phyloP scores from a whole-genome alignment of 495 filamentous ascomycete genomes.

The Jackrogersella minutella region DNA sequence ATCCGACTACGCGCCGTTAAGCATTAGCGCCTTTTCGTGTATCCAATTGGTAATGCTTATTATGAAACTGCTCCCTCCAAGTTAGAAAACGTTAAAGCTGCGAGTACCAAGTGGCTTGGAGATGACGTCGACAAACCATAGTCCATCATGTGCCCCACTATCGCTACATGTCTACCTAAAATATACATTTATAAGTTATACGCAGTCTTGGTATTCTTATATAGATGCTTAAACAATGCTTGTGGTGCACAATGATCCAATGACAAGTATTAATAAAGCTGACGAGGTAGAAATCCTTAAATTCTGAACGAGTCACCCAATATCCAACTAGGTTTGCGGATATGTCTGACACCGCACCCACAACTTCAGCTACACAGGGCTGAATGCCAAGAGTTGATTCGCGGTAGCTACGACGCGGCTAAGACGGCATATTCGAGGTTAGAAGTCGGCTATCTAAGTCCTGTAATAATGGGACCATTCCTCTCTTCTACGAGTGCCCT shows the following conservation, averaged over 20 bases:
- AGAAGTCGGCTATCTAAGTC: neutral
- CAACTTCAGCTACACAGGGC: constrained; percentile 25
- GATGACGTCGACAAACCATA: constrained; percentile 25
- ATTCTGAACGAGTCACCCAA: neutral
- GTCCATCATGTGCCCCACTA: constrained; percentile 16
- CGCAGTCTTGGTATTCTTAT: too few species aligned
- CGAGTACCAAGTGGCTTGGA: constrained; percentile 21
- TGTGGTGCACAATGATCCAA: neutral
- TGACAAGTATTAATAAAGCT: neutral
- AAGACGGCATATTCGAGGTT: constrained; percentile 29
- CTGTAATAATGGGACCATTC: neutral
- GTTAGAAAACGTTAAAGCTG: too few species aligned
- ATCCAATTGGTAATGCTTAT: constrained; percentile 21
- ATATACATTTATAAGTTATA: too few species aligned
- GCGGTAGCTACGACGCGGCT: constrained; percentile 12
- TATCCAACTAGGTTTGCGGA: neutral
- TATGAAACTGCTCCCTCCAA: neutral
- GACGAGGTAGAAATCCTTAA: neutral
- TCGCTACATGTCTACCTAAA: neutral
- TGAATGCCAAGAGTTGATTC: constrained; percentile 16
- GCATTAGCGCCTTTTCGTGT: constrained; percentile 7
- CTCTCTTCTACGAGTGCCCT: constrained; percentile 13
- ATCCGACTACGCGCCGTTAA: constrained; percentile 5
- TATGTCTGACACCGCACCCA: constrained; percentile 16
- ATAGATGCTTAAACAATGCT: neutral